A percentile compares a stretch with the other conserved stretches of the same genome.
phyloP scores from a whole-genome alignment of 208 protist genomes.

The Tritrichomonas foetus region DNA sequence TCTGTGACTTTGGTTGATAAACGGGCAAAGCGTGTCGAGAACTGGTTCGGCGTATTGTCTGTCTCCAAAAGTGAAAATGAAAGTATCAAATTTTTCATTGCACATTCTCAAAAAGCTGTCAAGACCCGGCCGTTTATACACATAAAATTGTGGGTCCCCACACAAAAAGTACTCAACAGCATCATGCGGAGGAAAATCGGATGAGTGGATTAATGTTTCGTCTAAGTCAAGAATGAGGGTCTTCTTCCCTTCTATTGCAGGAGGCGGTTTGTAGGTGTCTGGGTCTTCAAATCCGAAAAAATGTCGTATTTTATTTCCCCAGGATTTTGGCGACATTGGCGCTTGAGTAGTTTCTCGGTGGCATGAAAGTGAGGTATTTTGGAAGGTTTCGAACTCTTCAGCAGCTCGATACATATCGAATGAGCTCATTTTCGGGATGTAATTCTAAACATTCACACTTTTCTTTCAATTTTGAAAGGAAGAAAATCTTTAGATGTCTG shows the following conservation, averaged over 20 bases:
- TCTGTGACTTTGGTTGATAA: neutral
- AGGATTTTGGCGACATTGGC: too few relatives aligned
- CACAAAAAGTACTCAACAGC: neutral
- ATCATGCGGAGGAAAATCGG: neutral
- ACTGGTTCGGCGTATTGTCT: neutral
- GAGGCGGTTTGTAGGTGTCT: too few relatives aligned
- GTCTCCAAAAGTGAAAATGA: conserved; percentile 50
- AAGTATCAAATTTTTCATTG: conserved; percentile 46
- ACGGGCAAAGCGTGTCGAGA: neutral
- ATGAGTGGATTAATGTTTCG: conserved; percentile 55
- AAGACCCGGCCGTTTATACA: conserved; percentile 47
- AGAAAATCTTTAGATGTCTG: too few relatives aligned
- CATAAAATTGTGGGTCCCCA: neutral
- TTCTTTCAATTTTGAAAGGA: too few relatives aligned
- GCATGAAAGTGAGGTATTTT: too few relatives aligned
- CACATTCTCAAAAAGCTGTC: conserved; percentile 44
- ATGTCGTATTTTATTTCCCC: too few relatives aligned
- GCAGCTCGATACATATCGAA: too few relatives aligned
- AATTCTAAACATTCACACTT: too few relatives aligned
- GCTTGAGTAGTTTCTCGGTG: too few relatives aligned
- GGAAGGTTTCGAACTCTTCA: too few relatives aligned
- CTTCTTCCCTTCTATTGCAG: neutral
- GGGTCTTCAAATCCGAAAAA: too few relatives aligned
- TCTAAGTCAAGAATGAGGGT: conserved; percentile 55
- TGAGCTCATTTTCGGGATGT: too few relatives aligned